Conservation (phyloP, 306 rosid species). For the Ormosia emarginata region DNA sequence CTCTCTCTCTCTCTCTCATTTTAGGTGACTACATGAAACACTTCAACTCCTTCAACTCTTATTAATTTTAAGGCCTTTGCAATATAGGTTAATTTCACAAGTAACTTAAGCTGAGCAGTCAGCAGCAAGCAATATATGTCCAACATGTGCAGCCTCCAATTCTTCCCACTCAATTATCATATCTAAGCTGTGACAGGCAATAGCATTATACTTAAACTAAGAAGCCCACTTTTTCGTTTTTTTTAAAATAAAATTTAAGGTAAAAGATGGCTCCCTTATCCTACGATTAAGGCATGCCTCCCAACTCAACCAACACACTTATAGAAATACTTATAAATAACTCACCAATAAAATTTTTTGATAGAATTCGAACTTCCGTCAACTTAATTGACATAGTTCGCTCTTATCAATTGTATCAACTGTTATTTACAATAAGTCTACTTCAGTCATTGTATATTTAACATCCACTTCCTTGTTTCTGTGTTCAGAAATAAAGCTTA, state of each 20-base stretch:
- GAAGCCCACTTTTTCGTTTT: background rate
- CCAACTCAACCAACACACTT: too few species aligned
- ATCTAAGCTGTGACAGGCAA: background rate
- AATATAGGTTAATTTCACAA: background rate
- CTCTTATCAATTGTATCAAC: too few species aligned
- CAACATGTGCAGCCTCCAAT: slow-evolving; percentile 4
- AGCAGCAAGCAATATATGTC: background rate
- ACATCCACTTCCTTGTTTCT: slow-evolving; percentile 10
- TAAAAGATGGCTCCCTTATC: too few species aligned
- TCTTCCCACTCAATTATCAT: background rate
- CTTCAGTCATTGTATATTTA: background rate
- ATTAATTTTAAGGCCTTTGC: background rate
- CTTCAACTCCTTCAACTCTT: background rate
- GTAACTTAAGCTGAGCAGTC: background rate
- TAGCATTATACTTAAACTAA: background rate
- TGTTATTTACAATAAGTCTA: background rate
- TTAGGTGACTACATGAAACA: background rate
- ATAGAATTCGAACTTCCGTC: too few species aligned
- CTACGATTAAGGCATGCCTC: too few species aligned
- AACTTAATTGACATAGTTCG: too few species aligned
- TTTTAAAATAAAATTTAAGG: too few species aligned
- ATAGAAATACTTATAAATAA: too few species aligned
- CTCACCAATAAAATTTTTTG: too few species aligned
- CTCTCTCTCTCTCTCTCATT: background rate
- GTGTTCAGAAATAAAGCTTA: background rate